Evolutionary conservation across 345 rosid genomes (phyloP).

Genomic region (Lepidium didymum): DNA sequence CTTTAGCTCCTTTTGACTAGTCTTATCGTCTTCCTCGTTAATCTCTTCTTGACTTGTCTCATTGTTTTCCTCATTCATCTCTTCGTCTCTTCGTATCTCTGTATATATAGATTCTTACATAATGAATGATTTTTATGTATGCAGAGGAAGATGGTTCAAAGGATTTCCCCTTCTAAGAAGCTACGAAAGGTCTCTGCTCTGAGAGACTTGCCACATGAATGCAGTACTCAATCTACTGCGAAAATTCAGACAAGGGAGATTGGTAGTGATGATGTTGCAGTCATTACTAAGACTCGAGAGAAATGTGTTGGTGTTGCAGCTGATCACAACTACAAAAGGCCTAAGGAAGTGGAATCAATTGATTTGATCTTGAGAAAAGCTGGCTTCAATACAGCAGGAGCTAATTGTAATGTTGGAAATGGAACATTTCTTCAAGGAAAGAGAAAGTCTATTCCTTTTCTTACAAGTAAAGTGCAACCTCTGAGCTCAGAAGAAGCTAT

Average conservation of each 20-base stretch:
- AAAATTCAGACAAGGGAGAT: neutral
- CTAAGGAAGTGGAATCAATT: neutral
- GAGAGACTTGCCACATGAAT: neutral
- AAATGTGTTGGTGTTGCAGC: neutral
- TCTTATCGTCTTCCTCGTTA: no score
- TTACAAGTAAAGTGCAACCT: slow-evolving; percentile 2
- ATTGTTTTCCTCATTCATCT: no score
- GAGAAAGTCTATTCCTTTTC: neutral
- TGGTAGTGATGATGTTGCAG: neutral
- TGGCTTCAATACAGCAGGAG: neutral
- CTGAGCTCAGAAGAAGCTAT: neutral
- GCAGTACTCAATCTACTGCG: neutral
- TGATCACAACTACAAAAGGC: neutral
- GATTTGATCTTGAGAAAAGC: slow-evolving; percentile 14
- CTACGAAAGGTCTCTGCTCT: neutral
- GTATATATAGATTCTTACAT: no score
- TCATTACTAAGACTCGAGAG: neutral
- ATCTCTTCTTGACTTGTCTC: no score
- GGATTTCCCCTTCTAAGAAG: neutral
- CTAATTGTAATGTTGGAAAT: neutral
- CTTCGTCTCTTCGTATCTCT: no score
- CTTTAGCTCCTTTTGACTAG: no score
- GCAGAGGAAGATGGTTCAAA: neutral
- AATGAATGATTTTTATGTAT: neutral
- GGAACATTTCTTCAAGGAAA: neutral